Base-by-base conservation (phyloP, 1,139 yeast species). In the Saccharomycopsis hybrid region DNA sequence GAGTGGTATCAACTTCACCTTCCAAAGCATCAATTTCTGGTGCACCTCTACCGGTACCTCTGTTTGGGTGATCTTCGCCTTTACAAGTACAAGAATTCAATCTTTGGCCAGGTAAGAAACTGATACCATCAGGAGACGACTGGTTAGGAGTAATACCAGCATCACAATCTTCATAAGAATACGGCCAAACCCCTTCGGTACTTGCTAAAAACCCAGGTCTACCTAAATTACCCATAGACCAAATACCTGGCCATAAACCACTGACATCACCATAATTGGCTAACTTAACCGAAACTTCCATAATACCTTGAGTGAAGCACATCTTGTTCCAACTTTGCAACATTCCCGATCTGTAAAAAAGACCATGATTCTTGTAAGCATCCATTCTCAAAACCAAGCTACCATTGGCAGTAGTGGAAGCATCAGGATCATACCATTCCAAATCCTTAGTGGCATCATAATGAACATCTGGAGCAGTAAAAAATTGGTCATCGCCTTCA, bases 401-500 rank as follows among this genome's bases (percentile, higher is more conserved):
- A 48, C 95, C 96, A 55, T 81, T 75, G 4, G 65, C 71, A 1
- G 95, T 87, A 4, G 78, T 71, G 2, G 71, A 78, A 3, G 94
- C 94, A 63, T 86, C 95, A 2, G 96, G 95, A 55, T 78, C 80
- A 63, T 87, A 87, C 95, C 95, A 87, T 68, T 87, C 95, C 60
- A 85, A 72, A 70, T 87, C 95, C 53, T 74, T 65, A 1, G 96
- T 87, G 33, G 94, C 92, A 52, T 76, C 87, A 63, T 87, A 87
- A 64, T 85, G 80, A 44, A 86, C 60, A 62, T 87, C 88, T 1
- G 78, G 82, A 3, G 87, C 92, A 36, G 80, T 73, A 77, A 88
- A 87, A 61, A 83, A 86, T 65, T 85, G 95, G 64, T 86, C 95
- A 59, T 86, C 95, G 33, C 87, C 89, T 5, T 76, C 80, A 62